Evolutionary conservation across 2,329 filamentous ascomycete species (phyloP), one percentile per base, ranked within the genome.

Genomic region (Graphilbum fragrans): DNA sequence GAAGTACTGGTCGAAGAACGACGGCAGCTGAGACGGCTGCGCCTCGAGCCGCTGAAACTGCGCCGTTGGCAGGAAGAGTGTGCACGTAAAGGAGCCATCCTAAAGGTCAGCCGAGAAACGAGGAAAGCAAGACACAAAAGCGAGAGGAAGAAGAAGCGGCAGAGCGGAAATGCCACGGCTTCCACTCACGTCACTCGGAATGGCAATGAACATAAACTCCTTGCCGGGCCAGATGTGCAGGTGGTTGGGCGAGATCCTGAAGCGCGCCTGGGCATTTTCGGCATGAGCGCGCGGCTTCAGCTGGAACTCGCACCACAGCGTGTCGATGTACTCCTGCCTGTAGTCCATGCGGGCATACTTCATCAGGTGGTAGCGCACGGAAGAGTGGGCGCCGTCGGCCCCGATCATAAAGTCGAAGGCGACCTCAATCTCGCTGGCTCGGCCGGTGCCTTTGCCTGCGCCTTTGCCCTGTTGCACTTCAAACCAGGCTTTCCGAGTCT

Each of bases 181-280:
- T n/a, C n/a, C 31, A 52, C 69, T 50, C 57, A 77, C 74, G 43
- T 72, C 64, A 50, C 74, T 80, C 0, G 92, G 90, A 35, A 98
- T 88, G 17, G 92, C 93, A 55, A 98, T 98, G 63, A 98, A 98
- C 93, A 98, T 96, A 54, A 92, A 90, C 34, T 88, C 79, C 52
- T 80, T 80, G 25, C 85, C 87, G 0, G 92, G 92, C 92, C 92
- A 98, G 56, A 98, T 98, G 60, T 98, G 92, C 2, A 98, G 70
- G 57, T 96, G 88, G 53, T 95, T 85, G 2, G 87, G 86, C 1
- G 86, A 92, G 50, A 96, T 92, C 37, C 71, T 70, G 56, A 93
- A 96, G 49, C 59, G 66, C 22, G 63, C 57, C 22, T 55, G 49
- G 5, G 48, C 47, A 12, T 47, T 5, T 5, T 7, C 36, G 8